Evolutionary conservation across 495 filamentous ascomycete species (phyloP), one percentile per base, ranked within the genome.

Genomic region (Penicillium tannophilum): DNA sequence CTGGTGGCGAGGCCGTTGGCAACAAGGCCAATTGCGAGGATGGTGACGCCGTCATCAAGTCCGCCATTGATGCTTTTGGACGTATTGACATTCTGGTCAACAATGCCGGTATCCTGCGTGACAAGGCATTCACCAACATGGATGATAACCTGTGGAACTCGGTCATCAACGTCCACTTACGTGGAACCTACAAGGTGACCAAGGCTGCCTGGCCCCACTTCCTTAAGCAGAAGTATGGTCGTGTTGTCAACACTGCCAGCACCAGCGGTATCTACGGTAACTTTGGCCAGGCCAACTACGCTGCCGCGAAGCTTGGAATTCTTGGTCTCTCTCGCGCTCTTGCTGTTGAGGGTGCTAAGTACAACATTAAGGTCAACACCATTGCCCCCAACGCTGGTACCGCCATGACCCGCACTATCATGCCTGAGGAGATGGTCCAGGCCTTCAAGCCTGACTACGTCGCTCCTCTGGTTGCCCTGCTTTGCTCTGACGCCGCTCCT

Each of bases 381-480:
- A 97, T 98, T 63, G 94, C 94, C 31, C 94, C 94, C 42, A 98
- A 98, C 68, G 94, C 94, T 41, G 94, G 94, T 63, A 98, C 94
- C 39, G 88, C 89, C 68, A 96, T 98, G 91, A 98, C 94, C 59
- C 82, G 87, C 56, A 93, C 90, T 54, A 91, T 98, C 77, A 88
- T 98, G 79, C 95, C 94, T 39, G 92, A 97, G 70, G 94, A 98
- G 77, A 87, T 98, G 81, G 92, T 98, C 44, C 93, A 97, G 81
- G 95, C 94, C 36, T 96, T 98, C 85, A 98, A 98, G 87, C 94
- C 94, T 45, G 94, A 97, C 65, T 97, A 98, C 72, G 93, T 98
- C 74, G 94, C 94, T 45, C 94, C 94, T 47, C 72, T 97, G 42
- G 93, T 98, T 48, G 88, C 90, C 28, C 85, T 91, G 33, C 88